phyloP scores from a whole-genome alignment of 768 basidiomycete genomes.

The Mycena galericulata region DNA sequence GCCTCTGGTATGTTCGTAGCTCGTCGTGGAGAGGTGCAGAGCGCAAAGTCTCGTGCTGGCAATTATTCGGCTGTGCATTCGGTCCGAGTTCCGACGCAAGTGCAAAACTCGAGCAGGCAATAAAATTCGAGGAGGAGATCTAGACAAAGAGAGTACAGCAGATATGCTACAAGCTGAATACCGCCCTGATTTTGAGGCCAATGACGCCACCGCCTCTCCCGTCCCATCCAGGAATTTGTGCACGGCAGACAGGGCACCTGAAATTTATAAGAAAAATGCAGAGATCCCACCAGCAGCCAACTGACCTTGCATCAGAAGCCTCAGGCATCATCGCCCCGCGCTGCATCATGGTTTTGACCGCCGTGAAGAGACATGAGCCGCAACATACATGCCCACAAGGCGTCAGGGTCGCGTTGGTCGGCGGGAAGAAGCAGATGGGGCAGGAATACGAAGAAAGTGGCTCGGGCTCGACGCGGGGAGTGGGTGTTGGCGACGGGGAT shows the following conservation, averaged over 20 bases:
- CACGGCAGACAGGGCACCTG: slow-evolving; percentile 80
- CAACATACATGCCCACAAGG: slow-evolving; percentile 87
- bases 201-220: slow-evolving; percentile 77
- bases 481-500: slow-evolving; percentile 25
- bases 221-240: slow-evolving; percentile 76
- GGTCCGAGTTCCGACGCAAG: neutral
- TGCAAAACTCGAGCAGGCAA: no score
- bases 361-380: slow-evolving; percentile 79
- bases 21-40: neutral
- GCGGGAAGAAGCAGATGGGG: slow-evolving; percentile 84
- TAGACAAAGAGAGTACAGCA: no score
- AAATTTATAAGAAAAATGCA: neutral
- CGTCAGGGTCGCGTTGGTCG: slow-evolving; percentile 80
- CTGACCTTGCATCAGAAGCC: slow-evolving; percentile 55
- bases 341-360: slow-evolving; percentile 72
- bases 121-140: no score
- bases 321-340: slow-evolving; percentile 53
- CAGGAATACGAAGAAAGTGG: slow-evolving; percentile 75
- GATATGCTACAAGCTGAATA: slow-evolving; percentile 54
- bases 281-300: slow-evolving; percentile 12
- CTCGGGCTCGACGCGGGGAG: slow-evolving; percentile 37
- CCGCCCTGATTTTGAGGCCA: slow-evolving; percentile 63
- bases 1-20: neutral
- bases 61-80: neutral
- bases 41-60: neutral